Base-by-base conservation (phyloP, 2,329 filamentous ascomycete genomes). In the Aspergillus intermedius region DNA sequence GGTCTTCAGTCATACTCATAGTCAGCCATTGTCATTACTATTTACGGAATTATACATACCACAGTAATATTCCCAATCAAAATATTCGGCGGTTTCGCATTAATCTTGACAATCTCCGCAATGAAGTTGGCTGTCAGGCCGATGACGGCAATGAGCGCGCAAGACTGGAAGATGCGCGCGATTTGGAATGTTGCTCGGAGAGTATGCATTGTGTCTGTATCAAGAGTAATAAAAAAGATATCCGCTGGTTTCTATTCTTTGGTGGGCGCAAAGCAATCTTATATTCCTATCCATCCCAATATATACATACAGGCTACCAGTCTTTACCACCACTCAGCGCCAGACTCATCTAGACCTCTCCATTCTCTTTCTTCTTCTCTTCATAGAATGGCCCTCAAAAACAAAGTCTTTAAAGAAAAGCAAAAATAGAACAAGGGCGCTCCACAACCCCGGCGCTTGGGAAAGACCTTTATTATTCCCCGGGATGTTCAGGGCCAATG, bases 101-200 rank as follows among this genome's bases (percentile, higher is more conserved):
- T 78, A 19, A 76, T 79, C 40, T 76, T 73, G 41, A 88, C 81
- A 65, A 94, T 89, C 58, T 87, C 78, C 21, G 83, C 77, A 60
- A 95, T 84, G 69, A 95, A 94, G 69, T 91, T 89, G 61, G 86
- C 81, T 0, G 83, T 83, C 66, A 95, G 81, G 42, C 89, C 88
- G 55, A 95, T 85, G 56, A 93, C 82, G 50, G 83, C 76, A 49
- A 93, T 76, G 63, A 95, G 84, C 22, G 81, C 81, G 54, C 86
- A 71, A 51, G 81, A 77, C 65, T 94, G 84, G 57, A 91, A 76
- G 49, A 78, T 76, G 43, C 91, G 84, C 57, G 86, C 80, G 56
- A 82, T 74, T 50, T 87, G 82, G 73, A 94, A 95, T 58, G 86
- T 86, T 59, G 85, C 82, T 67, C 87, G 88, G 57, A 93, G 74